phyloP scores from a whole-genome alignment of 805 yeast genomes.

The Clavispora asparagi region DNA sequence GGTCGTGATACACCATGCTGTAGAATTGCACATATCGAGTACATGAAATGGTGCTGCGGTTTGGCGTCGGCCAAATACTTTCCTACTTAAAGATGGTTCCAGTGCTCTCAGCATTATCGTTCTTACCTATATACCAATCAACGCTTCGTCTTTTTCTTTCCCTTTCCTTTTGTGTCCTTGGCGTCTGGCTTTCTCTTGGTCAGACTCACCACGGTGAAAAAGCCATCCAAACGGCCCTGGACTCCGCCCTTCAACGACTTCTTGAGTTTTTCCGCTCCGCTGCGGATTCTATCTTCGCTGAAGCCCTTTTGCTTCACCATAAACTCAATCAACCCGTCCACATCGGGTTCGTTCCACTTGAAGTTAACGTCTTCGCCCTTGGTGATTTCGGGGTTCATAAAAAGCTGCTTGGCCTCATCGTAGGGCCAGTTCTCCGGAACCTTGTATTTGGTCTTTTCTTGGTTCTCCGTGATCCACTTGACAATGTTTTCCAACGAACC shows the following conservation, averaged over 20 bases:
- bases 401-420: constrained; percentile 79
- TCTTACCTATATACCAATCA: not conserved
- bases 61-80: no score
- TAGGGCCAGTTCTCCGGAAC: constrained; percentile 96
- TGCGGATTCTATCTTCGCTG: constrained; percentile 83
- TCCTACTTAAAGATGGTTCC: no score
- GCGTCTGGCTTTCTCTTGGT: constrained; percentile 31
- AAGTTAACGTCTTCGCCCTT: constrained; percentile 57
- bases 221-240: constrained; percentile 90
- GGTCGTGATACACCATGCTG: no score
- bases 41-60: no score
- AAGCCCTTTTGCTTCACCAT: constrained; percentile 88
- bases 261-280: constrained; percentile 79
- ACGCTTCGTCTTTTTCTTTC: constrained; percentile 21
- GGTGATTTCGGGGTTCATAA: constrained; percentile 75
- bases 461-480: constrained; percentile 51
- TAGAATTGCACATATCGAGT: no score
- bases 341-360: constrained; percentile 88
- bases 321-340: constrained; percentile 74
- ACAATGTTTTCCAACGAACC: constrained; percentile 76
- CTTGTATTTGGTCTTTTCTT: constrained; percentile 59
- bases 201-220: constrained; percentile 57
- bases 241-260: constrained; percentile 82
- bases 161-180: constrained; percentile 26
- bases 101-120: no score